phyloP scores from a whole-genome alignment of 192 early-diverging fungal species.

The Backusella tarrabulga region DNA sequence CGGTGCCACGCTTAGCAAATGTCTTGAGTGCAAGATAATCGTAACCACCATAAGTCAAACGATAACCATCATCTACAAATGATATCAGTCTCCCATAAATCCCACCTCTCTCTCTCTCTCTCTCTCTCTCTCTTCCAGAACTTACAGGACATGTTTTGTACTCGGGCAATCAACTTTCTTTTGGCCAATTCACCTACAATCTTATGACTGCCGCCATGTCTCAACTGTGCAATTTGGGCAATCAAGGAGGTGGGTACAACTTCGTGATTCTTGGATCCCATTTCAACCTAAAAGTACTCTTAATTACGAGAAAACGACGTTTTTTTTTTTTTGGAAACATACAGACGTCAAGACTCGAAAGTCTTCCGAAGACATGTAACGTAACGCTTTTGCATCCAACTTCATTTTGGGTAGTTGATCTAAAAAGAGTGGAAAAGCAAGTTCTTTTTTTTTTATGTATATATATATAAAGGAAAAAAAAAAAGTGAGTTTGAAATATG shows the following conservation, averaged over 20 bases:
- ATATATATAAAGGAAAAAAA: neutral
- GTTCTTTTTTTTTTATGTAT: neutral
- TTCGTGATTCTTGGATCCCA: constrained; percentile 98
- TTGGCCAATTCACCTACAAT: constrained; percentile 84
- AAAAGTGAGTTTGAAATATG: too few species aligned
- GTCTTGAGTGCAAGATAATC: constrained; percentile 97
- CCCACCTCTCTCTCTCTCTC: too few species aligned
- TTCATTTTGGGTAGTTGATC: constrained; percentile 64
- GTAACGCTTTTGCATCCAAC: constrained; percentile 89
- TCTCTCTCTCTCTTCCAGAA: too few species aligned
- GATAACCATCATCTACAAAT: constrained; percentile 84
- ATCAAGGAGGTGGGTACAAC: constrained; percentile 93
- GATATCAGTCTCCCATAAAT: too few species aligned
- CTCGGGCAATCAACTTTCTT: constrained; percentile 86
- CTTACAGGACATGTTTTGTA: constrained; percentile 79
- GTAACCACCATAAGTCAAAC: constrained; percentile 98
- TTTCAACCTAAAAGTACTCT: constrained; percentile 67
- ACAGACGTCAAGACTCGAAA: constrained; percentile 96
- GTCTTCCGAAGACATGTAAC: constrained; percentile 92
- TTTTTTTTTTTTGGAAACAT: constrained; percentile 18
- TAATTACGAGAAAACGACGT: neutral
- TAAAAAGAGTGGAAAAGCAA: too few species aligned
- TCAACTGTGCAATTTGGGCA: constrained; percentile 89
- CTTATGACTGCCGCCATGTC: constrained; percentile 83
- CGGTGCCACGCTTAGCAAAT: constrained; percentile 79